Evolutionary conservation across 768 basidiomycete genomes (phyloP).

Genomic region (Leucosporidium scottii): DNA sequence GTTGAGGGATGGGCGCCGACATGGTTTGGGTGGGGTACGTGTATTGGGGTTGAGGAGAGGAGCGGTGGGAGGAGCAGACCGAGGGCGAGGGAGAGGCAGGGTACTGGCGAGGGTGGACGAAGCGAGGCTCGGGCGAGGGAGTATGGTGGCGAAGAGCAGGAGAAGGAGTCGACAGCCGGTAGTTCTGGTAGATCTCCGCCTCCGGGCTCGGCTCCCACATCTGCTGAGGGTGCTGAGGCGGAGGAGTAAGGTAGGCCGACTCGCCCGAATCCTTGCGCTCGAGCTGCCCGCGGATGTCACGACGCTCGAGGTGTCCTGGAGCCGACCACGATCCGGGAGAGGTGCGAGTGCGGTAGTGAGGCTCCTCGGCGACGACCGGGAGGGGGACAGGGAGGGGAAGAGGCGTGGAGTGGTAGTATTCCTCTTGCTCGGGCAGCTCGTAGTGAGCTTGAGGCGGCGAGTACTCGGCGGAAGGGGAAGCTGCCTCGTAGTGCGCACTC

Average conservation of each 20-base stretch:
- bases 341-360: not conserved
- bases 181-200: no score
- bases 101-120: no score
- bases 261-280: no score
- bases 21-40: no score
- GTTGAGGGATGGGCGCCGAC: no score
- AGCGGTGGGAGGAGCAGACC: no score
- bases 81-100: no score
- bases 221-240: slow-evolving; percentile 9
- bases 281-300: no score
- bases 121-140: no score
- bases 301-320: not conserved
- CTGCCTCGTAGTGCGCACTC: not conserved
- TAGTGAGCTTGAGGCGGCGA: not conserved
- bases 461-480: not conserved
- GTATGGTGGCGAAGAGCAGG: no score
- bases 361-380: not conserved
- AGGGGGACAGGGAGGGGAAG: not conserved
- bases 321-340: slow-evolving; percentile 2
- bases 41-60: no score
- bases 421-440: not conserved
- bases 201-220: not conserved
- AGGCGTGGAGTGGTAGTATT: not conserved
- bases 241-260: slow-evolving; percentile 16
- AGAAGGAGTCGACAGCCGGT: no score